phyloP scores from a whole-genome alignment of 768 basidiomycete species.

The Leccinum disarticulatum region DNA sequence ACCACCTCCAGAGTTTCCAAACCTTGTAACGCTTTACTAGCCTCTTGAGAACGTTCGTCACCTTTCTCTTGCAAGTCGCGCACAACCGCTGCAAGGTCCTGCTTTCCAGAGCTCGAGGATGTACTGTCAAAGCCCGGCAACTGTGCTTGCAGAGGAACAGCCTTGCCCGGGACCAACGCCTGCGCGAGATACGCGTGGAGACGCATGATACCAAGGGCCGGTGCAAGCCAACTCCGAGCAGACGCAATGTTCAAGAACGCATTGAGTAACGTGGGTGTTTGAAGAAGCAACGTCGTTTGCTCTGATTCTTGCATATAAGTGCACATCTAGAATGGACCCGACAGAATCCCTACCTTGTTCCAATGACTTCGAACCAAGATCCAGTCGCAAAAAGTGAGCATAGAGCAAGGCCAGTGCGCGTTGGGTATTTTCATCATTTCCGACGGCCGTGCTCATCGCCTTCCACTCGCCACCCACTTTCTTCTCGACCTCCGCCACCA shows the following conservation, averaged over 20 bases:
- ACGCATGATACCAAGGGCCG: conserved; percentile 76
- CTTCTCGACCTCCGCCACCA: conserved; percentile 52
- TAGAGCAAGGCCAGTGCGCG: conserved; percentile 75
- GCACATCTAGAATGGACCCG: neutral
- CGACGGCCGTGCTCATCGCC: conserved; percentile 44
- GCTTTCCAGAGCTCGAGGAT: conserved; percentile 25
- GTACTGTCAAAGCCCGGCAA: conserved; percentile 68
- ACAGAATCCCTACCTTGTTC: conserved; percentile 55
- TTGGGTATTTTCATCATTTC: conserved; percentile 33
- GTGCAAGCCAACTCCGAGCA: conserved; percentile 85
- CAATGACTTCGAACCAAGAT: conserved; percentile 51
- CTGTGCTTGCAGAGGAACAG: conserved; percentile 57
- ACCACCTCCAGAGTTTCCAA: conserved; percentile 81
- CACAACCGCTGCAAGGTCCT: conserved; percentile 20
- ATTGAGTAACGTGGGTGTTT: conserved; percentile 69
- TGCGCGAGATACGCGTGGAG: conserved; percentile 84
- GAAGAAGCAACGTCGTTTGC: conserved; percentile 68
- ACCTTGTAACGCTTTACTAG: conserved; percentile 57
- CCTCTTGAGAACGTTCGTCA: conserved; percentile 20
- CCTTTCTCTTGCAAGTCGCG: conserved; percentile 17
- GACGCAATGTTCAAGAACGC: conserved; percentile 81
- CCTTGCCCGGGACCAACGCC: conserved; percentile 64
- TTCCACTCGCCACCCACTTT: conserved; percentile 56
- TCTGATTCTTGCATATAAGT: conserved; percentile 43
- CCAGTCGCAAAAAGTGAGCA: conserved; percentile 76